Evolutionary conservation across 2,329 filamentous ascomycete species (phyloP).

Genomic region (Botrytis galanthina): DNA sequence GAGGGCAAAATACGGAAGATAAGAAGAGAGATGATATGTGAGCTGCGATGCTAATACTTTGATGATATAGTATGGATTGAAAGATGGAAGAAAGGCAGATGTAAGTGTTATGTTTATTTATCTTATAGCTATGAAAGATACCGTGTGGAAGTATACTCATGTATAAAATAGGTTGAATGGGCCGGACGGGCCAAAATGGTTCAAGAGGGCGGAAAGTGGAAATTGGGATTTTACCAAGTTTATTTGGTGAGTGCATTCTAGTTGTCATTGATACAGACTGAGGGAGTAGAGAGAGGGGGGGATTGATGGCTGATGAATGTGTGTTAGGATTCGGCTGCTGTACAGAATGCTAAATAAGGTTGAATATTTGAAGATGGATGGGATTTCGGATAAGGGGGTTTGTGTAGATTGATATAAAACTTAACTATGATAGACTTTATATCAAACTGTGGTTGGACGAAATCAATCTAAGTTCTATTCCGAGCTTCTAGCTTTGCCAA

Average conservation of each 20-base stretch:
- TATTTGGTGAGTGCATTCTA: constrained; percentile 24
- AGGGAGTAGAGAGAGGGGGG: no score
- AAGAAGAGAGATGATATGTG: no score
- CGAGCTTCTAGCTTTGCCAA: background rate
- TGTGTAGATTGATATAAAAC: background rate
- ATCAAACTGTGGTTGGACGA: background rate
- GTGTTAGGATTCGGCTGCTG: constrained; percentile 19
- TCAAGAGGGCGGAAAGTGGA: constrained; percentile 33
- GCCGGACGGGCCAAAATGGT: constrained; percentile 33
- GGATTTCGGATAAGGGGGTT: background rate
- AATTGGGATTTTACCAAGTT: constrained; percentile 36
- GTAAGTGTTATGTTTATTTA: constrained; percentile 22
- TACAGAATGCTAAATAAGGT: constrained; percentile 14
- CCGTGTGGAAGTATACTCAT: background rate
- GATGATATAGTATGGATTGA: constrained; percentile 45
- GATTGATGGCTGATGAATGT: background rate
- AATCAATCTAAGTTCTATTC: background rate
- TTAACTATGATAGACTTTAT: background rate
- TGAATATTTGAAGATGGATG: no score
- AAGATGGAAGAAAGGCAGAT: constrained; percentile 43
- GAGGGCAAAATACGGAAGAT: background rate
- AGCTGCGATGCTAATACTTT: background rate
- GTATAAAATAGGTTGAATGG: constrained; percentile 32
- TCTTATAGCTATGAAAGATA: background rate
- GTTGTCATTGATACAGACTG: background rate